Percentiles rank a stretch among this genome's conserved stretches.
Conservation (phyloP, 768 basidiomycete genomes). For the Favolaschia claudopus region DNA sequence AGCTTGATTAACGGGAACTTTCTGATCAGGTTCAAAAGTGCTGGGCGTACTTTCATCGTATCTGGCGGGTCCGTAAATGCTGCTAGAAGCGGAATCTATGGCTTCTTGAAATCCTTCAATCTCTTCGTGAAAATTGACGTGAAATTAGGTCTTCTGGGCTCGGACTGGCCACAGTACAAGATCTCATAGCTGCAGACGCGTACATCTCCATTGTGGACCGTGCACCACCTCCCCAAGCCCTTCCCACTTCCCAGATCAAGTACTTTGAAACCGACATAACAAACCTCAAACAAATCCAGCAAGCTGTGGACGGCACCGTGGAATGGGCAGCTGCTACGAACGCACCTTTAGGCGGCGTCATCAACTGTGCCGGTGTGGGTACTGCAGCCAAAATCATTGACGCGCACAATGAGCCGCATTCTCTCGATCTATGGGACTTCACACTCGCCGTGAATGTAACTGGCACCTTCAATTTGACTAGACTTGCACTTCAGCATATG, state of each 20-base stretch:
- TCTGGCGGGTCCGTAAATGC: slow-evolving; percentile 69
- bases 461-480: slow-evolving; percentile 66
- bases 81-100: too few species aligned
- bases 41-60: slow-evolving; percentile 60
- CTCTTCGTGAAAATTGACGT: too few species aligned
- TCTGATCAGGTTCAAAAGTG: too few species aligned
- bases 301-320: slow-evolving; percentile 46
- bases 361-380: slow-evolving; percentile 66
- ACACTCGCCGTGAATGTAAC: slow-evolving; percentile 62
- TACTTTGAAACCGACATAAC: slow-evolving; percentile 54
- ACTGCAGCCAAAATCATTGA: slow-evolving; percentile 54
- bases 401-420: slow-evolving; percentile 52
- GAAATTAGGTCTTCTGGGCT: slow-evolving; percentile 65
- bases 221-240: slow-evolving; percentile 41
- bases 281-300: slow-evolving; percentile 42
- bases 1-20: too few species aligned
- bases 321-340: slow-evolving; percentile 51
- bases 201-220: slow-evolving; percentile 63
- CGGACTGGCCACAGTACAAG: slow-evolving; percentile 58
- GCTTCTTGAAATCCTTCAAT: too few species aligned
- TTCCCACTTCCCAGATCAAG: slow-evolving; percentile 38
- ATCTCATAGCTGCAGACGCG: slow-evolving; percentile 51
- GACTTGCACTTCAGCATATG: slow-evolving; percentile 59
- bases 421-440: slow-evolving; percentile 59
- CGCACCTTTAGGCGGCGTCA: slow-evolving; percentile 61